Percentiles rank a stretch among this genome's conserved stretches.
Conservation (phyloP, 2,329 filamentous ascomycete genomes). For the Penicillium sp. region DNA sequence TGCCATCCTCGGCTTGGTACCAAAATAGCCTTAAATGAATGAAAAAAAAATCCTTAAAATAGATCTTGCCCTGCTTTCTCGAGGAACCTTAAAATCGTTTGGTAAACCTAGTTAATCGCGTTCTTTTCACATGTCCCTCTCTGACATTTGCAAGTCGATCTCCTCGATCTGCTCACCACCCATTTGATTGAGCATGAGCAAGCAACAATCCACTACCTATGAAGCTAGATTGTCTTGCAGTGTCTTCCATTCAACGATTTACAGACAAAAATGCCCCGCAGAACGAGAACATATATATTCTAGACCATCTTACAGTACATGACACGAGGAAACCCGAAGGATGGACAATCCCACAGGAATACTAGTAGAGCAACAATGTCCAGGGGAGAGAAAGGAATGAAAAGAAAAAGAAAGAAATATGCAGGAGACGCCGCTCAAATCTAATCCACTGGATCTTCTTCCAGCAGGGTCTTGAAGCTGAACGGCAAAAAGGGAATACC, state of each 20-base stretch:
- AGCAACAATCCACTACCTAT: too few species aligned
- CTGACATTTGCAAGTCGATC: too few species aligned
- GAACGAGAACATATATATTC: conserved; percentile 20
- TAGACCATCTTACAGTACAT: conserved; percentile 26
- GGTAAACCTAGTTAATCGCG: too few species aligned
- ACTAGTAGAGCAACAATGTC: conserved; percentile 19
- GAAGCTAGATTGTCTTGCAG: too few species aligned
- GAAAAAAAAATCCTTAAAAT: conserved; percentile 20
- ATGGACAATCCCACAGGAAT: conserved; percentile 24
- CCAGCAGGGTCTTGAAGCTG: conserved; percentile 79
- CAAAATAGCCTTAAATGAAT: conserved; percentile 4
- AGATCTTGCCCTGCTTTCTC: not conserved
- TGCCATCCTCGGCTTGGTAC: conserved; percentile 7
- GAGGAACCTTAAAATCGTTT: not conserved
- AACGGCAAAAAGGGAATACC: conserved; percentile 87
- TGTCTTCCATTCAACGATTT: not conserved
- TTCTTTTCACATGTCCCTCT: too few species aligned
- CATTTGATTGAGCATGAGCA: too few species aligned
- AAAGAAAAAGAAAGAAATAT: not conserved
- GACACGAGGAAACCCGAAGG: conserved; percentile 20
- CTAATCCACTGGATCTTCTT: conserved; percentile 69
- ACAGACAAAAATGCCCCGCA: not conserved
- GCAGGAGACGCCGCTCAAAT: conserved; percentile 8
- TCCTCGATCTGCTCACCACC: too few species aligned
- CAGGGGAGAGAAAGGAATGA: conserved; percentile 18